phyloP scores from a whole-genome alignment of 2,329 filamentous ascomycete species.

The Epichloe gansuensis region DNA sequence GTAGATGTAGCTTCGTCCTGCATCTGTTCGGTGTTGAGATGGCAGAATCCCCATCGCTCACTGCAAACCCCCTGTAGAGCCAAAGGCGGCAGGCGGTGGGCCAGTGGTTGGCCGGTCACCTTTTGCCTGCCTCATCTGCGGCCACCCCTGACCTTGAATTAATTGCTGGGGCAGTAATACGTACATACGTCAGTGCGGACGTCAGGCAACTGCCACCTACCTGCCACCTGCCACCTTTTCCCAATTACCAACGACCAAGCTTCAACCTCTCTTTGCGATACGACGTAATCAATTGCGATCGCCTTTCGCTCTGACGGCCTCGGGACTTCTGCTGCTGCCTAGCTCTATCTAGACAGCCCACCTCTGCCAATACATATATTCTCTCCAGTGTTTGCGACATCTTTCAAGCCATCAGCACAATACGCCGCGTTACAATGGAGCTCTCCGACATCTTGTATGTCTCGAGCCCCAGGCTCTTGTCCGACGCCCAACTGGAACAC shows the following conservation, averaged over 20 bases:
- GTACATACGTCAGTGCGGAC: conserved; percentile 2
- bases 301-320: background rate
- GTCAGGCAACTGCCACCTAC: background rate
- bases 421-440: conserved; percentile 50
- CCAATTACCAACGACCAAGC: background rate
- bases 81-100: background rate
- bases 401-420: background rate
- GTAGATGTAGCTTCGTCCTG: too few species aligned
- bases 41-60: background rate
- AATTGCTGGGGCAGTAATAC: background rate
- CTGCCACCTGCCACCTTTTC: too few species aligned
- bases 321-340: conserved; percentile 4
- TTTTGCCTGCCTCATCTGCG: too few species aligned
- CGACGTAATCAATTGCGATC: conserved; percentile 4
- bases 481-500: conserved; percentile 1
- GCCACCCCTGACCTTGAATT: background rate
- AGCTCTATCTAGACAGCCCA: background rate
- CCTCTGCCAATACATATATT: background rate
- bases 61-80: background rate
- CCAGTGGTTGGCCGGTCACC: background rate
- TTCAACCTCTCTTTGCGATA: conserved; percentile 1
- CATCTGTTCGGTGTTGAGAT: too few species aligned
- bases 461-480: background rate
- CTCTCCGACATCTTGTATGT: conserved; percentile 84
- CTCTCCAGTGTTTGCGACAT: background rate